Conservation (phyloP, 108 stramenopile genomes). For the Cyclotella baltica region DNA sequence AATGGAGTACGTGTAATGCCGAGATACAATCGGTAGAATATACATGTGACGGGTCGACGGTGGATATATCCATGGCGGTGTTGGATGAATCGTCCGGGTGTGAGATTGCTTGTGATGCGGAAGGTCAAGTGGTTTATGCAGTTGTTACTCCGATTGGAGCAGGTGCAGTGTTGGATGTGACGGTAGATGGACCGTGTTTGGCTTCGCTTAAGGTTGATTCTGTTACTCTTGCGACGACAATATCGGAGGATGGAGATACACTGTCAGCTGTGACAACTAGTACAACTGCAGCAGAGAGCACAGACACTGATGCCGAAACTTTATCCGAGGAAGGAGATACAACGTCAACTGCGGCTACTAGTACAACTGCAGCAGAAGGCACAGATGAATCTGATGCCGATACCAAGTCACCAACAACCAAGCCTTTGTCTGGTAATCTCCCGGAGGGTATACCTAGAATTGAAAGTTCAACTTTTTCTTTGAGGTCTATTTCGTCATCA, state of each 20-base stretch:
- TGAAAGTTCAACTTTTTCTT: not conserved
- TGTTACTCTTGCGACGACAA: not conserved
- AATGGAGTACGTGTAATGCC: constrained; percentile 21
- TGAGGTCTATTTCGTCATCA: not conserved
- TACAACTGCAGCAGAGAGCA: not conserved
- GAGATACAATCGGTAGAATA: not conserved
- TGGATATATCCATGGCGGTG: constrained; percentile 9
- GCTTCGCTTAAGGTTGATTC: not conserved
- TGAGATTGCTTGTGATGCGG: constrained; percentile 15
- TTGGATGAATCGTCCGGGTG: constrained; percentile 20
- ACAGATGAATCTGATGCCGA: not conserved
- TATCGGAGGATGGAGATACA: not conserved
- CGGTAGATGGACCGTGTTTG: constrained; percentile 15
- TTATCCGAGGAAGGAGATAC: too few relatives aligned
- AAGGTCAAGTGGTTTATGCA: constrained; percentile 24
- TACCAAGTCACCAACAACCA: not conserved
- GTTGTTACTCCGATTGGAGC: constrained; percentile 20
- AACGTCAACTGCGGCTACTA: too few relatives aligned
- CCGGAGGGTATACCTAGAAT: not conserved
- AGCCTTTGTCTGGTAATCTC: not conserved
- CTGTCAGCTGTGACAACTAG: not conserved
- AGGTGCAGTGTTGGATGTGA: not conserved
- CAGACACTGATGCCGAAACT: too few relatives aligned
- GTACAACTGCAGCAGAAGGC: not conserved
- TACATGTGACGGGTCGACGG: not conserved